Conservation (phyloP, 2,329 filamentous ascomycete species). For the Huntiella omanensis region DNA sequence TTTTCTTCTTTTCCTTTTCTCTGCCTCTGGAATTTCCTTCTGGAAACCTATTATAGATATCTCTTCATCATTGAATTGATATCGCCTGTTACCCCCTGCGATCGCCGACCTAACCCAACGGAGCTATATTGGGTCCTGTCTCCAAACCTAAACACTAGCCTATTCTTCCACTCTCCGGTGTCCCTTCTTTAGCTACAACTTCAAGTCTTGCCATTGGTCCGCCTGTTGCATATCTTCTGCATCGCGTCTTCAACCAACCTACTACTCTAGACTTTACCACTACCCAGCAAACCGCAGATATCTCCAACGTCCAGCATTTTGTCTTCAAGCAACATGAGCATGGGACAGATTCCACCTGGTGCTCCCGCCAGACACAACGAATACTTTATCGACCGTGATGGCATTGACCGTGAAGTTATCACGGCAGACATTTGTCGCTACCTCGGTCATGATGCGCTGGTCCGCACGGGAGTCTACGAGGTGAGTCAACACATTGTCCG, state of each 20-base stretch:
- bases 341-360: constrained; percentile 2
- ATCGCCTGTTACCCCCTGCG: too few relatives aligned
- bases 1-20: neutral
- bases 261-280: neutral
- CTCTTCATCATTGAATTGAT: too few relatives aligned
- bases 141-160: neutral
- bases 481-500: constrained; percentile 25
- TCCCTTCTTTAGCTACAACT: neutral
- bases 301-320: too few relatives aligned
- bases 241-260: constrained; percentile 5
- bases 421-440: constrained; percentile 72
- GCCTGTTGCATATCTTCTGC: neutral
- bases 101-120: neutral
- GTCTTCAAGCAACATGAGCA: neutral
- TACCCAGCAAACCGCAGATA: too few relatives aligned
- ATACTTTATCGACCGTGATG: constrained; percentile 9
- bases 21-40: neutral
- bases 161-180: neutral
- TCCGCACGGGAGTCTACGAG: constrained; percentile 56
- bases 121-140: neutral
- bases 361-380: constrained; percentile 10
- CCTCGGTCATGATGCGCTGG: constrained; percentile 63
- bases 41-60: too few relatives aligned
- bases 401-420: constrained; percentile 42
- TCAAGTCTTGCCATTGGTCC: neutral